These are phyloP conservation scores for Tylopilus subfusipes DNA, from an alignment of 768 basidiomycete species.

Conservation along the genomic window DNA sequence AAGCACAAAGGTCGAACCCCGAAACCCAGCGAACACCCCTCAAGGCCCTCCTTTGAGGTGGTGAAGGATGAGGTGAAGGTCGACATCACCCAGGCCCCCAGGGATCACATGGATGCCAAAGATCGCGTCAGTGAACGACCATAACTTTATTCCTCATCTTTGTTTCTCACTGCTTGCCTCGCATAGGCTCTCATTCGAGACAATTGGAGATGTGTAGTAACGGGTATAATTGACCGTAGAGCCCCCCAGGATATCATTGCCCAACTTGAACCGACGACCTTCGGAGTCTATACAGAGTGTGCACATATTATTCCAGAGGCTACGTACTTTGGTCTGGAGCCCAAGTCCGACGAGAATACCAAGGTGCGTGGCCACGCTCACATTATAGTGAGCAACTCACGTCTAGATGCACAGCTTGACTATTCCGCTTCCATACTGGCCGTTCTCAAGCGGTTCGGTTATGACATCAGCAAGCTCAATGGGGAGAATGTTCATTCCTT, in stretches of 20 bases:
- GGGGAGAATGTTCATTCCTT: constrained; percentile 8
- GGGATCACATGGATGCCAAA: constrained; percentile 4
- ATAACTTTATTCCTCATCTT: not conserved
- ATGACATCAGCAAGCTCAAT: not conserved
- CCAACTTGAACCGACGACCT: no score
- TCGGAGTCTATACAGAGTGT: not conserved
- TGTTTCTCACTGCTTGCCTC: not conserved
- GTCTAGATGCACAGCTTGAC: not conserved
- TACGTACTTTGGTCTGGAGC: not conserved
- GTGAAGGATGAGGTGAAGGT: not conserved
- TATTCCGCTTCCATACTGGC: not conserved
- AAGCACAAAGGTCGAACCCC: constrained; percentile 21
- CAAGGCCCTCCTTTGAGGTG: constrained; percentile 15
- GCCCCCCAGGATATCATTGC: not conserved
- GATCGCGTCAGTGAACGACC: not conserved
- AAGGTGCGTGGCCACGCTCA: not conserved
- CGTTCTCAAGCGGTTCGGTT: constrained; percentile 2
- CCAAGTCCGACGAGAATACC: not conserved
- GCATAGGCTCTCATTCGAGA: constrained; percentile 37
- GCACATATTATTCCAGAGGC: constrained; percentile 6
- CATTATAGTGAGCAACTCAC: not conserved
- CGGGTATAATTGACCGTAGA: constrained; percentile 23
- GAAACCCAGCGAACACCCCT: constrained; percentile 7
- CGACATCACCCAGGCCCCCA: not conserved
- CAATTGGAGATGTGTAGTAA: constrained; percentile 33